phyloP scores from a whole-genome alignment of 129 eudicot species.

The Flaveria ramosissima region DNA sequence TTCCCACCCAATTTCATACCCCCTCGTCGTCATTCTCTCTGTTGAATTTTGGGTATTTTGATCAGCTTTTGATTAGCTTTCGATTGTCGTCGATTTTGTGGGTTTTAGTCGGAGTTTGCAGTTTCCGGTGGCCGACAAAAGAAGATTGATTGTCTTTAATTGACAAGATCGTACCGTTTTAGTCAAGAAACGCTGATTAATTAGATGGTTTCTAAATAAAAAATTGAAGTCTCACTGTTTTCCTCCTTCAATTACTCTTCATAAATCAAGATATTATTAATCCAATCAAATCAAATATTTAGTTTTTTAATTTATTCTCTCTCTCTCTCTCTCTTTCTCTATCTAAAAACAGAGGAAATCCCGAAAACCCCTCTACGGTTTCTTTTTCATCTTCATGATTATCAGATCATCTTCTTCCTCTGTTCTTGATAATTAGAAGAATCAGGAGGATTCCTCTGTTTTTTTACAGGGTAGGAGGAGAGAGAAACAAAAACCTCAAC shows the following conservation, averaged over 20 bases:
- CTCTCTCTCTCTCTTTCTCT: constrained; percentile 16
- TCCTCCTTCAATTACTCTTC: constrained; percentile 33
- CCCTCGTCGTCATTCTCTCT: neutral
- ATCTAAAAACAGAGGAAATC: neutral
- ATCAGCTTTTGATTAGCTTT: too few relatives aligned
- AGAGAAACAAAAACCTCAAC: constrained; percentile 1
- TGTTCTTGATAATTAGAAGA: neutral
- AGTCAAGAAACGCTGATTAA: constrained; percentile 11
- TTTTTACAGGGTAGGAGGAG: constrained; percentile 19
- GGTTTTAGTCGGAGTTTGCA: constrained; percentile 23
- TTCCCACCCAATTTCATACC: neutral
- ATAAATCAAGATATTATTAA: constrained; percentile 6
- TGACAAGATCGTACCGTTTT: constrained; percentile 19
- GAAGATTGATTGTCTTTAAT: constrained; percentile 14
- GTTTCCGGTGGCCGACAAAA: constrained; percentile 35
- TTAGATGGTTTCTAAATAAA: neutral
- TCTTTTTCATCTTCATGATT: constrained; percentile 9
- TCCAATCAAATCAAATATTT: constrained; percentile 14
- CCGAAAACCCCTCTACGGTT: constrained; percentile 30
- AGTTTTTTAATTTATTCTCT: neutral
- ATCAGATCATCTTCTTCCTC: neutral
- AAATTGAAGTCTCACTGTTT: constrained; percentile 18
- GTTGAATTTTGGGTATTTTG: neutral
- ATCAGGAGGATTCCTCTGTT: constrained; percentile 4
- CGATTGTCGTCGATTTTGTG: neutral